phyloP scores from a whole-genome alignment of 352 stramenopile species.

The Pythium pyrilobum region DNA sequence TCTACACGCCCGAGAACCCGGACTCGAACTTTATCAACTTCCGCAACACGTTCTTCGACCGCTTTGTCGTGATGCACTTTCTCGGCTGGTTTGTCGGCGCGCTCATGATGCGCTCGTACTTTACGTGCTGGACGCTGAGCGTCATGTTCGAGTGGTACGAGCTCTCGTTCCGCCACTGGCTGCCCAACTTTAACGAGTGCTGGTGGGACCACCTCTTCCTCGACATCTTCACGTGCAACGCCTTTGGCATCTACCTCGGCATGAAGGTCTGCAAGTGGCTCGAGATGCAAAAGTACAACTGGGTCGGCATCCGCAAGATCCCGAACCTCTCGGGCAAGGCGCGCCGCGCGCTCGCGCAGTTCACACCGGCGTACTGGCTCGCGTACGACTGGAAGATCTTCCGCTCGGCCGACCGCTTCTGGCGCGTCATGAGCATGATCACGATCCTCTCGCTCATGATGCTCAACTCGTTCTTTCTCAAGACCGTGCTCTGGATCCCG shows the following conservation, averaged over 20 bases:
- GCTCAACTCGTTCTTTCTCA: conserved; percentile 96
- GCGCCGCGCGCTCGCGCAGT: conserved; percentile 79
- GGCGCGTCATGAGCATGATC: conserved; percentile 87
- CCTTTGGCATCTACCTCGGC: conserved; percentile 87
- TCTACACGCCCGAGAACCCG: conserved; percentile 84
- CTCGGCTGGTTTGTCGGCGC: conserved; percentile 86
- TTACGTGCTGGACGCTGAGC: conserved; percentile 79
- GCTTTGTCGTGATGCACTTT: conserved; percentile 90
- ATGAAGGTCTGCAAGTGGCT: conserved; percentile 86
- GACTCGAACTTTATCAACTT: conserved; percentile 78
- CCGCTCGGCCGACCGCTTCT: conserved; percentile 87
- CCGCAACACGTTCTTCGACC: conserved; percentile 75
- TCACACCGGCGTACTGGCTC: conserved; percentile 89
- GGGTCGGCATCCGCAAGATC: conserved; percentile 86
- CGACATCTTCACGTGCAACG: conserved; percentile 93
- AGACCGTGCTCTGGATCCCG: conserved; percentile 89
- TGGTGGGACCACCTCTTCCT: conserved; percentile 95
- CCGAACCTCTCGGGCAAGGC: conserved; percentile 74
- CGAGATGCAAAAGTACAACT: conserved; percentile 88
- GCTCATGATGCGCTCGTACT: conserved; percentile 81
- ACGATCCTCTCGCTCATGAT: conserved; percentile 91
- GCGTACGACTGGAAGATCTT: conserved; percentile 93
- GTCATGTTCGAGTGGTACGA: conserved; percentile 86
- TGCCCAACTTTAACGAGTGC: conserved; percentile 94
- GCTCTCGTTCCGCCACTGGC: conserved; percentile 88